Evolutionary conservation across 2,329 filamentous ascomycete genomes (phyloP).

Genomic region (Ophiocordyceps unilateralis): DNA sequence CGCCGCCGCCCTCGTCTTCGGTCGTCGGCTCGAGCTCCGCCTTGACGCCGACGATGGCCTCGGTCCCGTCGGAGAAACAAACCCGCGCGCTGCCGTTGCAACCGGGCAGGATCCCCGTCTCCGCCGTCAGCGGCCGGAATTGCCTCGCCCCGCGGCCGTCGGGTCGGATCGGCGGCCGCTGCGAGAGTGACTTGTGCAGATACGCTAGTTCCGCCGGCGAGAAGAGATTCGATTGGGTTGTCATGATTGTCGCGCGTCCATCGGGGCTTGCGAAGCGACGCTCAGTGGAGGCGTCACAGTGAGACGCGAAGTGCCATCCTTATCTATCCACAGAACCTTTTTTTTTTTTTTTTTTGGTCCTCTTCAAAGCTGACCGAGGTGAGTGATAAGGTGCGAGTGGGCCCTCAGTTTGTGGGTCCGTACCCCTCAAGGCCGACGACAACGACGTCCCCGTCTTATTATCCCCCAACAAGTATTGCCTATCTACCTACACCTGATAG

Average conservation of each 20-base stretch:
- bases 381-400: conserved; percentile 14
- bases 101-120: conserved; percentile 75
- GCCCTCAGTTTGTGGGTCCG: background rate
- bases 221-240: conserved; percentile 56
- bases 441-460: too few species aligned
- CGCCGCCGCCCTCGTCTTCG: conserved; percentile 17
- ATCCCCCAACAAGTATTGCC: background rate
- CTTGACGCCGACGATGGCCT: conserved; percentile 91
- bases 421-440: too few species aligned
- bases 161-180: conserved; percentile 70
- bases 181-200: conserved; percentile 71
- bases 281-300: too few species aligned
- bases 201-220: conserved; percentile 95
- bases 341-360: too few species aligned
- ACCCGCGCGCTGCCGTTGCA: conserved; percentile 88
- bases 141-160: conserved; percentile 70
- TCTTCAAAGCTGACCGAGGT: conserved; percentile 12
- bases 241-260: conserved; percentile 25
- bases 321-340: too few species aligned
- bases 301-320: too few species aligned
- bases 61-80: conserved; percentile 86
- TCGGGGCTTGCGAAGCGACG: background rate
- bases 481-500: too few species aligned
- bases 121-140: conserved; percentile 80
- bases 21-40: conserved; percentile 72